phyloP scores from a whole-genome alignment of 2,329 filamentous ascomycete genomes.

The Fusarium incarnatum region DNA sequence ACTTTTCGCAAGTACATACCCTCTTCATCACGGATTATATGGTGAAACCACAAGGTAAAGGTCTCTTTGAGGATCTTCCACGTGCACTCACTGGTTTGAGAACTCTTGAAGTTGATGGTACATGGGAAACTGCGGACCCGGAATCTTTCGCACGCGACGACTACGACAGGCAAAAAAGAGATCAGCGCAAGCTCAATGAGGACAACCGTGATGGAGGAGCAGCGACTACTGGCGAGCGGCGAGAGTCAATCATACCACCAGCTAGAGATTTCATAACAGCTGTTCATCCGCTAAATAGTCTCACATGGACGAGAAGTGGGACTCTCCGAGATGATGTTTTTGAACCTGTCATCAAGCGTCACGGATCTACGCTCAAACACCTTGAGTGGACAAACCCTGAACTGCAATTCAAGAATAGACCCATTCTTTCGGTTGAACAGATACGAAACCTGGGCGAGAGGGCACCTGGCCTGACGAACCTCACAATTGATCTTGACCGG shows the following conservation, averaged over 20 bases:
- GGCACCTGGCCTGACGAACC: not conserved
- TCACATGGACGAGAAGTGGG: slow-evolving; percentile 8
- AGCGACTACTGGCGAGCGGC: not conserved
- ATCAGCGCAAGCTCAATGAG: too few species aligned
- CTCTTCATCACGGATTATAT: not conserved
- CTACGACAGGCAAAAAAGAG: too few species aligned
- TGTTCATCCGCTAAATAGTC: not conserved
- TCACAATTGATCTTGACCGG: slow-evolving; percentile 12
- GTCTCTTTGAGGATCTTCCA: not conserved
- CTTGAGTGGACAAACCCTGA: slow-evolving; percentile 27
- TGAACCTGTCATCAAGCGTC: slow-evolving; percentile 5
- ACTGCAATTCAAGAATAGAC: not conserved
- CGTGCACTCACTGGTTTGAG: not conserved
- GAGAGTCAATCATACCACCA: fast-evolving
- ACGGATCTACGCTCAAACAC: slow-evolving; percentile 5
- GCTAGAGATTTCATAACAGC: slow-evolving; percentile 13
- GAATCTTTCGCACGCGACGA: too few species aligned
- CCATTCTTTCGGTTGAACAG: not conserved
- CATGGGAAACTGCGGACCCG: not conserved
- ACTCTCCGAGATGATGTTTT: not conserved
- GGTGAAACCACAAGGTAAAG: not conserved
- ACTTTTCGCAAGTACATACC: slow-evolving; percentile 28
- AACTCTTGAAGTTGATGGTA: not conserved
- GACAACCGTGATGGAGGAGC: too few species aligned
- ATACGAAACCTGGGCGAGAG: not conserved